Percentiles rank a stretch among this genome's conserved stretches.
phyloP scores from a whole-genome alignment of 352 stramenopile genomes.

The Phytophthora pseudosyringae region DNA sequence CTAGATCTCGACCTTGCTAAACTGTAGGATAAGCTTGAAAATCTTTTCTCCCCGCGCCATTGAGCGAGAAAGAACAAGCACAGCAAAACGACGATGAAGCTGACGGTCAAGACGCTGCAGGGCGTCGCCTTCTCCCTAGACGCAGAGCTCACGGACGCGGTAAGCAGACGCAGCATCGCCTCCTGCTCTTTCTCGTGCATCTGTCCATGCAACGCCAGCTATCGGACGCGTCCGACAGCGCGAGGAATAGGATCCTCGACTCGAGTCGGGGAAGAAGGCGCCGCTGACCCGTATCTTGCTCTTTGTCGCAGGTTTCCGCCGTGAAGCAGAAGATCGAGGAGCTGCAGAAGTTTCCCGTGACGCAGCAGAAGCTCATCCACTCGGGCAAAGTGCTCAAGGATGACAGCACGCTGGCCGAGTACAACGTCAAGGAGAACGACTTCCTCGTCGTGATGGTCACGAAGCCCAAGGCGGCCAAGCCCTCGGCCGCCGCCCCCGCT shows the following conservation, averaged over 20 bases:
- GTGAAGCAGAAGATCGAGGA: constrained; percentile 87
- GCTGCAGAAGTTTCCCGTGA: constrained; percentile 69
- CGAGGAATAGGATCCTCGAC: background rate
- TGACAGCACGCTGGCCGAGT: constrained; percentile 78
- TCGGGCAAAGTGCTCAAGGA: constrained; percentile 90
- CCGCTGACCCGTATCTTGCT: constrained; percentile 14
- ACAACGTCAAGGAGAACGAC: constrained; percentile 89
- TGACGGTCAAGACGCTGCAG: constrained; percentile 89
- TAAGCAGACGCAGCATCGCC: constrained; percentile 24
- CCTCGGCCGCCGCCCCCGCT: constrained; percentile 44
- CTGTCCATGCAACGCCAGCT: background rate
- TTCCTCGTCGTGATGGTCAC: constrained; percentile 91
- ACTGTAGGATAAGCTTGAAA: constrained; percentile 16
- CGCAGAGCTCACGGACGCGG: constrained; percentile 73
- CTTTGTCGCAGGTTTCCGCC: constrained; percentile 56
- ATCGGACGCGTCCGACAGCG: background rate
- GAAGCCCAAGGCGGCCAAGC: constrained; percentile 78
- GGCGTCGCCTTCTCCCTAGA: constrained; percentile 84
- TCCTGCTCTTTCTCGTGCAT: background rate
- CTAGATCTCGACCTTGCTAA: background rate
- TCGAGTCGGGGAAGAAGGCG: too few species aligned
- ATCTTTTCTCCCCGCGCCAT: constrained; percentile 26
- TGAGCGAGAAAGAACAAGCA: constrained; percentile 17
- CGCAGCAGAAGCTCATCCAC: constrained; percentile 89
- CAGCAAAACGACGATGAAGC: constrained; percentile 73